Evolutionary conservation across 495 filamentous ascomycete species (phyloP), one percentile per base, ranked within the genome.

Genomic region (Amniculicola lignicola): DNA sequence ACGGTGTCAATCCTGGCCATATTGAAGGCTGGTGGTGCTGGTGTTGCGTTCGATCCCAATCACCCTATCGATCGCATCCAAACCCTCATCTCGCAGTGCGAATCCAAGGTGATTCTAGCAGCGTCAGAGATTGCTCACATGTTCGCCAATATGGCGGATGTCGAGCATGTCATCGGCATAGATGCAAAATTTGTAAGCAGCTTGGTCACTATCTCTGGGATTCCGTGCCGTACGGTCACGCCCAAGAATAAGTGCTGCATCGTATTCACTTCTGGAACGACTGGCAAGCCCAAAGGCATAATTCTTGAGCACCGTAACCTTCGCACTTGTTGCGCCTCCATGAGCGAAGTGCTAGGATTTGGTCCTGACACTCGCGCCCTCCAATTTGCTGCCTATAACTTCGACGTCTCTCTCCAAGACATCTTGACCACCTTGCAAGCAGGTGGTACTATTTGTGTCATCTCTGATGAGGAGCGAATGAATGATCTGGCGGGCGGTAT

Each of bases 1-100:
- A 48, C 69, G 1, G 70, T 77, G 11, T 65, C 70, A 12, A 66
- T 72, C 37, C 59, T 75, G 2, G 73, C 69, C 2, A 64, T 71
- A 37, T 46, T 75, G 45, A 69, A 70, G 43, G 69, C 72, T 2
- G 73, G 72, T 2, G 69, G 62, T 15, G 59, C 59, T 22, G 36
- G 28, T 16, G 52, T 76, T 24, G 40, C 61, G 3, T 36, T 64
- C 12, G 61, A 61, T 25, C 47, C 61, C n/a, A 46, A 22, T 7
- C 58, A 65, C 21, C 62, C 62, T 1, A 39, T 47, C n/a, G 27
- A 23, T 33, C 53, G 53, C 14, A 27, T 62, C 31, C 47, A 61
- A 49, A 45, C 39, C 15, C 52, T 56, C 22, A 47, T 65, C 14
- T 21, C 37, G 21, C 35, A 62, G n/a, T 44, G 43, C 28, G 43